Conservation (phyloP, 495 filamentous ascomycete species). For the Penicillium antarcticum region DNA sequence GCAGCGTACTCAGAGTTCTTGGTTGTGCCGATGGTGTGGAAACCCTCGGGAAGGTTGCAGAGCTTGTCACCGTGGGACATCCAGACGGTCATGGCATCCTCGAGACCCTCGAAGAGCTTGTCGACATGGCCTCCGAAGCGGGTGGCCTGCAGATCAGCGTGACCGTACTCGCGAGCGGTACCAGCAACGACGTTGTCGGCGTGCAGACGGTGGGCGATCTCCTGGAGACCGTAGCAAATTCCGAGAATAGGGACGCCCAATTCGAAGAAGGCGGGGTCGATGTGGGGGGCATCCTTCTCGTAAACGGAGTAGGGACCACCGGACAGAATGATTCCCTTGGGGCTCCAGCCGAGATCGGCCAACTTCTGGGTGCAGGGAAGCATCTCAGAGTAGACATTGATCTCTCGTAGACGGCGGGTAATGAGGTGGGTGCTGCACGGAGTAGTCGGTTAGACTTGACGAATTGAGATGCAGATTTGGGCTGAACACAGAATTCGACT, state of each 20-base stretch:
- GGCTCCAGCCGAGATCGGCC: constrained; percentile 71
- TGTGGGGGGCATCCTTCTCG: constrained; percentile 66
- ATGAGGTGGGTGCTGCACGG: constrained; percentile 60
- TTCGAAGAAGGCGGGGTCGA: constrained; percentile 76
- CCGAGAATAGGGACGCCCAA: constrained; percentile 73
- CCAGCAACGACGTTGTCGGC: constrained; percentile 70
- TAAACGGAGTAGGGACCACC: constrained; percentile 73
- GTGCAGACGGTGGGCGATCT: constrained; percentile 72
- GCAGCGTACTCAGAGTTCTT: constrained; percentile 74
- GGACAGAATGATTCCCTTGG: constrained; percentile 53
- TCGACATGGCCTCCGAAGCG: constrained; percentile 59
- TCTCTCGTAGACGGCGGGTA: constrained; percentile 67
- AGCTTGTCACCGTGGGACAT: constrained; percentile 93
- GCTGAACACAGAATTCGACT: constrained; percentile 8
- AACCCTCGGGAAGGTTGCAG: constrained; percentile 63
- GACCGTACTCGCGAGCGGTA: constrained; percentile 68
- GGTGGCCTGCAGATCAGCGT: constrained; percentile 53
- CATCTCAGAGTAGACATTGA: constrained; percentile 90
- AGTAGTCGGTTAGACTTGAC: constrained; percentile 48
- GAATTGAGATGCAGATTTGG: background rate
- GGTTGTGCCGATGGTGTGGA: constrained; percentile 69
- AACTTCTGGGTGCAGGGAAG: constrained; percentile 89
- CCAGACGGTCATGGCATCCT: constrained; percentile 65
- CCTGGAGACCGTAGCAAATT: constrained; percentile 80
- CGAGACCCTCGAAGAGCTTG: constrained; percentile 67